Evolutionary conservation across 176 grass and related monocot genomes (phyloP), one percentile per base, ranked within the genome.

Genomic region (Musa acuminata): DNA sequence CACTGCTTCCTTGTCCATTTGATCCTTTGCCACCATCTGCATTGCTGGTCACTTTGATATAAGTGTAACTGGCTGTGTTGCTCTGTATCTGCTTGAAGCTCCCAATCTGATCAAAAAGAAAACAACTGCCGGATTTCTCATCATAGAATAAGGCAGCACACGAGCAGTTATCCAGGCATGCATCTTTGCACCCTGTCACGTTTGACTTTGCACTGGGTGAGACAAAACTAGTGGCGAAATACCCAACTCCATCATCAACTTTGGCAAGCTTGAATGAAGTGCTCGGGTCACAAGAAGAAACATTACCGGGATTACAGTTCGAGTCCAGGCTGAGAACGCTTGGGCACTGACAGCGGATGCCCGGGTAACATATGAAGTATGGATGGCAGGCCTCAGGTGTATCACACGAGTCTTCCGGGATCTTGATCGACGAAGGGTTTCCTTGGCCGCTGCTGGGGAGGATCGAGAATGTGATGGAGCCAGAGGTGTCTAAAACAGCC

Each of bases 91-190:
- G 86, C 65, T 82, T 87, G 72, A 99, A 80, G 82, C 84, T 99
- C 51, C 90, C 90, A 53, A 99, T 94, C 82, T 99, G 90, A 50
- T 76, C 25, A 53, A 94, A 99, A 68, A 91, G 71, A 55, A 82
- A 99, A 71, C 95, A 99, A 80, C 86, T 52, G 20, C 84, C 69
- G 26, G 86, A 87, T 13, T 65, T 70, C 25, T 81, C 63, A 2
- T 91, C 82, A 17, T 91, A 80, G 82, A 91, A 94, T 69, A 89
- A 21, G 17, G 90, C 90, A 74, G 91, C 14, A 11, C 95, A 99
- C 9, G 90, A 87, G 76, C 95, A 99, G 54, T 91, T 94, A 50
- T 9, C 69, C 69, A 77, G 84, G 84, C 95, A 99, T 23, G 86
- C 76, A 67, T 84, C 72, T 76, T 80, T 85, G 83, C 95, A 99